Base-by-base conservation (phyloP, 768 basidiomycete species). In the Phaeotremella fagi region DNA sequence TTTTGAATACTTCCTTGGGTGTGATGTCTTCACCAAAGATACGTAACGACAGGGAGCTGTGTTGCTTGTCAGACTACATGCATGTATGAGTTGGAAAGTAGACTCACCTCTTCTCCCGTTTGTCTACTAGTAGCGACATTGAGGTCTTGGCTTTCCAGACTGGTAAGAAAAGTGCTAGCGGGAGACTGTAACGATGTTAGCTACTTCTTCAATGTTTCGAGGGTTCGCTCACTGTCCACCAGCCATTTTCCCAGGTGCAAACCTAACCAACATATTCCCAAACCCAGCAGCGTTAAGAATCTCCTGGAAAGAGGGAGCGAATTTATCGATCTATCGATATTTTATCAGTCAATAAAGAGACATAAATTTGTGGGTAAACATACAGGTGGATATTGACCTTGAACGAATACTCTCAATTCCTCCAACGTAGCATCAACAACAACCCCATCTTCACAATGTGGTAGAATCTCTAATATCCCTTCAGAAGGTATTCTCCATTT, bases 61-160 rank as follows among this genome's bases (percentile, higher is more conserved):
- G 14, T 28, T 6, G 3, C 4, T 18, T 43, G 33, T 45, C 36
- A 25, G 45, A 23, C 23, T 31, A 55, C 48, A 16, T 16, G 26
- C 12, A 6, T 4, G 16, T 42, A 20, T n/a, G 9, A 3, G 18
- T 15, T 14, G 38, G 7, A 41, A 41, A 12, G 12, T 14, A 12
- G 16, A 71, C 78, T 11, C 38, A 90, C 92, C 86, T 89, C 76
- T 98, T 98, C 23, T 90, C 88, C 68, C 87, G 87, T 75, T 98
- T 99, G 76, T 98, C 91, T 49, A 95, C 83, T 90, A 98, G 90
- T 53, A 98, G 78, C 0, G 86, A 83, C 48, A 94, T 71, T 0
- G 90, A 94, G 12, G 84, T 82, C 54, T 85, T 85, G 1, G 90
- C 90, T 75, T 88, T 91, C 95, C 94, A 98, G 47, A 98, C 80